Base-by-base conservation (phyloP, 2,329 filamentous ascomycete genomes). In the Zymoseptoria brevis region DNA sequence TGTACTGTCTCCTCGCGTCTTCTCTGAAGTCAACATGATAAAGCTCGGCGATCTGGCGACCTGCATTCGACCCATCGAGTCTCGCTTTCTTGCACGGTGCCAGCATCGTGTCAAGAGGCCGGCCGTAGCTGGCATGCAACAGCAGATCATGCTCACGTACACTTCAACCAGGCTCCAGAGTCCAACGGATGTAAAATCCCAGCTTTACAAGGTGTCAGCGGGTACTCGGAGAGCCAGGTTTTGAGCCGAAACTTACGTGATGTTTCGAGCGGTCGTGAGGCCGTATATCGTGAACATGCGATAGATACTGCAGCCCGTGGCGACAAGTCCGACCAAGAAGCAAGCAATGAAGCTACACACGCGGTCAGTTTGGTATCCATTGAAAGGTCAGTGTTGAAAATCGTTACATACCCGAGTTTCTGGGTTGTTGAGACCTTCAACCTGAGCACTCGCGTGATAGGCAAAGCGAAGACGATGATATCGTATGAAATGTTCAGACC, bases 111-210 rank as follows among this genome's bases (percentile, higher is more conserved):
- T 50, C 21, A 60, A 48, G 7, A 62, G 56, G 11, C 62, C 62
- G 6, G 62, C 60, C 35, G 58, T 59, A 19, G 62, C 56, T 21
- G 60, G 59, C 35, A 62, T 60, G 48, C 62, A 64, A 52, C 59
- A 64, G 48, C 62, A 64, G 16, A 64, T 58, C 57, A 64, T 62
- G 60, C 60, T 60, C 51, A 57, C 59, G 49, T 60, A 64, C 5
- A 62, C 62, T 57, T 64, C 62, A 50, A 64, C 26, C 8, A 54
- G 29, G 16, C 54, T 59, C 54, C 57, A 56, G 30, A 54, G 50
- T 26, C 59, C 59, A 19, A 45, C 35, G 24, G 57, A 16, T 19
- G 57, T 52, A 26, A 55, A 61, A 30, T 61, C 56, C 56, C 54
- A 61, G 11, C 51, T 53, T 8, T 30, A 11, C 11, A 26, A 29